Evolutionary conservation across 2,329 filamentous ascomycete genomes (phyloP).

Genomic region (Paraphoma sp.): DNA sequence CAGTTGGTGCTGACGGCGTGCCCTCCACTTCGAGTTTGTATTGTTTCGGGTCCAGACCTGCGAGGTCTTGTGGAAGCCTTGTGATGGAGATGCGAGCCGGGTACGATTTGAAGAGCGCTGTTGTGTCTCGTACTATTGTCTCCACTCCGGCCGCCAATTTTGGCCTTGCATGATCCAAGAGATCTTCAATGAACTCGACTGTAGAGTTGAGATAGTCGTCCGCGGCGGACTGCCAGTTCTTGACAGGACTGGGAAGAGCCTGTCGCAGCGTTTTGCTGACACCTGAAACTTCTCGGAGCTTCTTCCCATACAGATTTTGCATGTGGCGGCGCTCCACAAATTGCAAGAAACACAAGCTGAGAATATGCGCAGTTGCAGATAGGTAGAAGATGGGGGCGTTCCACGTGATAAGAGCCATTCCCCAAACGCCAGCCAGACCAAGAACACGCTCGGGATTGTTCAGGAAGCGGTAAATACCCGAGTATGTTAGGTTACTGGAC

Average conservation of each 20-base stretch:
- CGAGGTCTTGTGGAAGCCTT: constrained; percentile 77
- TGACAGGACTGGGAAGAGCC: constrained; percentile 81
- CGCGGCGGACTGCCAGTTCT: constrained; percentile 83
- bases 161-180: constrained; percentile 83
- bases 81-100: constrained; percentile 86
- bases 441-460: constrained; percentile 97
- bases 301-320: constrained; percentile 92
- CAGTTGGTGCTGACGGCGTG: constrained; percentile 56
- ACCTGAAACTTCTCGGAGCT: constrained; percentile 84
- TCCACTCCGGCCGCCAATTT: constrained; percentile 87
- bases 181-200: constrained; percentile 87
- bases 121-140: constrained; percentile 86
- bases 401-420: constrained; percentile 90
- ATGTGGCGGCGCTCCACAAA: constrained; percentile 96
- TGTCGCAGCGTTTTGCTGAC: constrained; percentile 90
- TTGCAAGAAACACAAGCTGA: constrained; percentile 87
- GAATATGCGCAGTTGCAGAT: constrained; percentile 82
- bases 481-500: constrained; percentile 84
- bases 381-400: constrained; percentile 86
- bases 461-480: constrained; percentile 95
- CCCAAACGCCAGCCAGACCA: constrained; percentile 94
- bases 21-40: constrained; percentile 81
- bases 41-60: constrained; percentile 77
- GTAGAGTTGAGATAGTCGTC: constrained; percentile 88
- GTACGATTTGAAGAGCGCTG: constrained; percentile 86